Evolutionary conservation across 805 yeast species (phyloP).

Genomic region (Candida hungchunana): DNA sequence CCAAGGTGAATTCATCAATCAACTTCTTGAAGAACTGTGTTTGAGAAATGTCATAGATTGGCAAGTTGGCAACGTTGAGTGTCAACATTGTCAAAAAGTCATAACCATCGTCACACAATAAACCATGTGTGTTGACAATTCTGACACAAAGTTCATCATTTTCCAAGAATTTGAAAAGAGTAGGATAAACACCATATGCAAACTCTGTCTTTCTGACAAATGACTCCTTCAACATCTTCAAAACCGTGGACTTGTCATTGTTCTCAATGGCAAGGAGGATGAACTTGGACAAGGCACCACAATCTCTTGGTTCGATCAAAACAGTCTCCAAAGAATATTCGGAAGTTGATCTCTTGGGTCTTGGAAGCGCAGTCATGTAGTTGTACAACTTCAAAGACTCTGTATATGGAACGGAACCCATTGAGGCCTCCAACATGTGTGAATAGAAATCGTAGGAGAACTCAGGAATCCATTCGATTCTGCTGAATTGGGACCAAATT

Average conservation of each 20-base stretch:
- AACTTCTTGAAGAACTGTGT: constrained; percentile 30
- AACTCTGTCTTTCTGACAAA: constrained; percentile 31
- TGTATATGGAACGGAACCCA: constrained; percentile 26
- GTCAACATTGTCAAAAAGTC: constrained; percentile 28
- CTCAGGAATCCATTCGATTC: constrained; percentile 37
- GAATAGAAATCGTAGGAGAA: constrained; percentile 36
- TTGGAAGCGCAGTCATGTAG: constrained; percentile 34
- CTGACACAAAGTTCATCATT: constrained; percentile 30
- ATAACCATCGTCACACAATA: constrained; percentile 20
- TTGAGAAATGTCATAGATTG: constrained; percentile 20
- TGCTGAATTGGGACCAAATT: constrained; percentile 34
- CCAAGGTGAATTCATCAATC: constrained; percentile 17
- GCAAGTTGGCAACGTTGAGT: constrained; percentile 20
- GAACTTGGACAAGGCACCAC: constrained; percentile 18
- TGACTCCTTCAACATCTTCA: constrained; percentile 37
- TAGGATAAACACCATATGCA: constrained; percentile 30
- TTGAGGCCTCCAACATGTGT: constrained; percentile 31
- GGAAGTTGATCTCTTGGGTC: constrained; percentile 7
- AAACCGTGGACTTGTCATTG: constrained; percentile 27
- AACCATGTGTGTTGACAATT: constrained; percentile 33
- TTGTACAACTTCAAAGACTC: constrained; percentile 33
- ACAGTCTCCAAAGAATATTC: constrained; percentile 10
- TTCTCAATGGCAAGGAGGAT: constrained; percentile 15
- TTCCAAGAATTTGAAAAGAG: constrained; percentile 30
- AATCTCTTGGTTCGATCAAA: constrained; percentile 17